A percentile compares a stretch with the other conserved stretches of the same genome.
Evolutionary conservation across 2,329 filamentous ascomycete species (phyloP).

Genomic region (Endocalyx cinctus): DNA sequence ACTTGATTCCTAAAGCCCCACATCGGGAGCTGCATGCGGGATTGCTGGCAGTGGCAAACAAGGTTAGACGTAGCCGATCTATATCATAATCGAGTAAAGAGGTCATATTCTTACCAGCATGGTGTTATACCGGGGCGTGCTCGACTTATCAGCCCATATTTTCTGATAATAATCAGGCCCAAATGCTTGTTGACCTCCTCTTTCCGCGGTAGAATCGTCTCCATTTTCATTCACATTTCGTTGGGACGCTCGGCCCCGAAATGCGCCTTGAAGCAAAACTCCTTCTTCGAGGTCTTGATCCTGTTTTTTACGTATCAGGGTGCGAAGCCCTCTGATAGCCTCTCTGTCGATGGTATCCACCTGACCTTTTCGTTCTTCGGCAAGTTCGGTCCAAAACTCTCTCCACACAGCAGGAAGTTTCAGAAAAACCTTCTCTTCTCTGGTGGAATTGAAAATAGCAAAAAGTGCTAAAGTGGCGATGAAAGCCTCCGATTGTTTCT

Average conservation of each 20-base stretch:
- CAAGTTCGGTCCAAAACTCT: slow-evolving; percentile 79
- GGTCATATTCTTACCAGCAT: slow-evolving; percentile 66
- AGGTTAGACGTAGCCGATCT: too few relatives aligned
- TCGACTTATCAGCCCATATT: slow-evolving; percentile 57
- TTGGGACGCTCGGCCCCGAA: slow-evolving; percentile 54
- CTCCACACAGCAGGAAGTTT: slow-evolving; percentile 77
- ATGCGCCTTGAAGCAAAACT: slow-evolving; percentile 72
- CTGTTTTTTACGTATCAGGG: slow-evolving; percentile 62
- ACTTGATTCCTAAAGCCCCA: slow-evolving; percentile 79
- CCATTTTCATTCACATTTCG: slow-evolving; percentile 42
- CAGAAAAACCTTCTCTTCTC: slow-evolving; percentile 81
- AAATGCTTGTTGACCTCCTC: slow-evolving; percentile 31
- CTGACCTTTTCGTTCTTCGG: slow-evolving; percentile 64
- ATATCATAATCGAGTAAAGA: too few relatives aligned
- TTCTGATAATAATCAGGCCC: slow-evolving; percentile 48
- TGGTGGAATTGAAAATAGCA: slow-evolving; percentile 68
- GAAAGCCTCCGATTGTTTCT: slow-evolving; percentile 81
- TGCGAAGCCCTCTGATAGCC: slow-evolving; percentile 62
- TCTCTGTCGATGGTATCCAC: slow-evolving; percentile 67
- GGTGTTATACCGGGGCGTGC: slow-evolving; percentile 59
- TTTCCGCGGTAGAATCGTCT: slow-evolving; percentile 45
- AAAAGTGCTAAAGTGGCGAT: slow-evolving; percentile 80
- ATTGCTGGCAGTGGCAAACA: too few relatives aligned
- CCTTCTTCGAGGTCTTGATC: slow-evolving; percentile 69
- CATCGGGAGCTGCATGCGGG: slow-evolving; percentile 80